Conservation (phyloP, 257 asterid genomes). For the Echites panduratus region DNA sequence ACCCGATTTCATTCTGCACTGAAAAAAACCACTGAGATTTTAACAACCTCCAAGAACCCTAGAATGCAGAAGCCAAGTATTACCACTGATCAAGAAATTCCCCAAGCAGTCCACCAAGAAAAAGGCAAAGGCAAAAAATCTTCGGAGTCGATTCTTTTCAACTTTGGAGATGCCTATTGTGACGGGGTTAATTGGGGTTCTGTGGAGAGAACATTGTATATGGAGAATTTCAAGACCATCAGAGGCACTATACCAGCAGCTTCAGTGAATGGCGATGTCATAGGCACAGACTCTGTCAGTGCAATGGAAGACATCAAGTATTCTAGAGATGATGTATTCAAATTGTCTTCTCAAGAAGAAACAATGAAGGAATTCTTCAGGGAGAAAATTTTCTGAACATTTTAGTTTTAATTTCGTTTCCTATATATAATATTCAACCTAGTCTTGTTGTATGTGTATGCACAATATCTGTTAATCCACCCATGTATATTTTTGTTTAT, state of each 20-base stretch:
- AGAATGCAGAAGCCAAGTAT: not conserved
- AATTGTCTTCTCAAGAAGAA: not conserved
- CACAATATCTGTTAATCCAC: too few species aligned
- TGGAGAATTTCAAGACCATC: constrained; percentile 2
- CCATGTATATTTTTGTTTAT: too few species aligned
- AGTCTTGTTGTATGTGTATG: too few species aligned
- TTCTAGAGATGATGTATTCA: constrained; percentile 1
- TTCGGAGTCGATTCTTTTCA: not conserved
- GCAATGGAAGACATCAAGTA: constrained; percentile 2
- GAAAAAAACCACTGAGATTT: not conserved
- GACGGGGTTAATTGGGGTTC: not conserved
- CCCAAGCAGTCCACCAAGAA: not conserved
- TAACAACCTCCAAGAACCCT: not conserved
- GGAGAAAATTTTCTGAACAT: constrained; percentile 1
- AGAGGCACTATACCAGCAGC: not conserved
- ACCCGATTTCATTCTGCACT: not conserved
- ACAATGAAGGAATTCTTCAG: not conserved
- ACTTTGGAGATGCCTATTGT: constrained; percentile 7
- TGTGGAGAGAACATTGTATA: not conserved
- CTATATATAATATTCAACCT: too few species aligned
- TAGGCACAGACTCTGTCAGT: not conserved
- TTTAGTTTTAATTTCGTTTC: not conserved
- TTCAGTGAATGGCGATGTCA: not conserved
- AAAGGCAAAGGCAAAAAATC: not conserved
- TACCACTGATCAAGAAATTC: not conserved